Base-by-base conservation (phyloP, 805 yeast species). In the Dipodascopsis tothii region DNA sequence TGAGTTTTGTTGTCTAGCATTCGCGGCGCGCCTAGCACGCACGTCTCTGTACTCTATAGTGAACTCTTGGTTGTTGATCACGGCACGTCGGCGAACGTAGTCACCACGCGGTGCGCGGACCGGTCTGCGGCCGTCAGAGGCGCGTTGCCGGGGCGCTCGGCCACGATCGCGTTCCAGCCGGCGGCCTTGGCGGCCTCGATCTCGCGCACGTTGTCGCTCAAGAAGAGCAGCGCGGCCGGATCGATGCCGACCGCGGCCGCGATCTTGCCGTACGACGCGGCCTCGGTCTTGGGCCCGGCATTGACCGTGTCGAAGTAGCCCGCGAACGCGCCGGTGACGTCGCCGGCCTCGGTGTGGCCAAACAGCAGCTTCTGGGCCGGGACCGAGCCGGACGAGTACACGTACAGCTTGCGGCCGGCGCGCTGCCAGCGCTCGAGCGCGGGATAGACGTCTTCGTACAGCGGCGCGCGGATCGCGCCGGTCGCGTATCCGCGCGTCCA, bases 351-450 rank as follows among this genome's bases (percentile, higher is more conserved):
- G 6, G 83, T 88, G 59, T 83, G 74, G 0, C 70, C 71, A 58
- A 88, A 85, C 45, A 88, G 64, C 48, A 88, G 65, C 55, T 80
- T 81, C 56, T 88, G 97, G 0, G 96, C 96, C 46, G 78, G 74
- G 20, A 88, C 77, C 35, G 92, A 80, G 0, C 97, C 97, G 21
- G 94, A 83, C 0, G 96, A 86, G 64, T 88, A 88, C 17, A 88
- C 85, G 58, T 71, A 83, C 0, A 85, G 65, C 6, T 21, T 28
- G 21, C 25, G 27, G 2, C 23, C 65, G 47, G 5, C 42, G 37
- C 5, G 25, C 28, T 35, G 45, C 75, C 79, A 73, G 2, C 56
- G 43, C 39, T 67, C 52, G 41, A 87, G 74, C 35, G 74, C 72
- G 0, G 64, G 64, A 37, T 84, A 70, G 0, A 92, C 88, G 61